Conservation (phyloP, 352 stramenopile species). For the Globisporangium camurandrum region DNA sequence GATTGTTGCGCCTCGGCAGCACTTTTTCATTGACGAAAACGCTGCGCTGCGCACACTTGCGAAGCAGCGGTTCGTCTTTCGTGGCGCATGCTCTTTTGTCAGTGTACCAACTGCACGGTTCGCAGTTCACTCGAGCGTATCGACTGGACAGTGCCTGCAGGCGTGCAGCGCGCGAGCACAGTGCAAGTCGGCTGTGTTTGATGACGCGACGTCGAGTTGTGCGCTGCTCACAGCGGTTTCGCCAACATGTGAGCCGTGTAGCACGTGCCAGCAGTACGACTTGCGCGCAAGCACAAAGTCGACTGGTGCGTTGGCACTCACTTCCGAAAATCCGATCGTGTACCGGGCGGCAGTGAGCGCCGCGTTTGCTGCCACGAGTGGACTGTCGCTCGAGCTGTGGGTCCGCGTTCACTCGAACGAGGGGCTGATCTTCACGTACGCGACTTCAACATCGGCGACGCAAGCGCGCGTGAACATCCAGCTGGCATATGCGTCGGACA, state of each 20-base stretch:
- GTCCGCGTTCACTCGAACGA: constrained; percentile 12
- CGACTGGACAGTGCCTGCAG: constrained; percentile 1
- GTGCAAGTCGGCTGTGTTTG: constrained; percentile 4
- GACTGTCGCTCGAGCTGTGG: constrained; percentile 23
- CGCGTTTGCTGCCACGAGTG: neutral
- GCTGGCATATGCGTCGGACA: constrained; percentile 1
- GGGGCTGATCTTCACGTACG: constrained; percentile 22
- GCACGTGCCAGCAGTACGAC: constrained; percentile 3
- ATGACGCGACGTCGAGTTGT: neutral
- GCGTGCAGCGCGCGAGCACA: neutral
- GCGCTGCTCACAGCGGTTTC: constrained; percentile 1
- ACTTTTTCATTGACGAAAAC: constrained; percentile 38
- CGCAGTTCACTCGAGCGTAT: neutral
- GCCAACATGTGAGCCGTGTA: constrained; percentile 1
- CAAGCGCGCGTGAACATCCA: constrained; percentile 10
- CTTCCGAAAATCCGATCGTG: constrained; percentile 1
- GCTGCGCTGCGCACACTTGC: constrained; percentile 6
- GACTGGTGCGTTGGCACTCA: constrained; percentile 1
- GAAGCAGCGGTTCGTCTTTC: constrained; percentile 16
- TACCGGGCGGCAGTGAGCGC: neutral
- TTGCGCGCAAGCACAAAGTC: neutral
- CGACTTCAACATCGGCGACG: constrained; percentile 9
- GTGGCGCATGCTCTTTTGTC: constrained; percentile 8
- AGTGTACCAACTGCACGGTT: neutral
- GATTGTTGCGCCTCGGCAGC: constrained; percentile 19